These are phyloP conservation scores for Dictyostelium capitatum DNA, from an alignment of 78 protist species.

Conservation along the genomic window DNA sequence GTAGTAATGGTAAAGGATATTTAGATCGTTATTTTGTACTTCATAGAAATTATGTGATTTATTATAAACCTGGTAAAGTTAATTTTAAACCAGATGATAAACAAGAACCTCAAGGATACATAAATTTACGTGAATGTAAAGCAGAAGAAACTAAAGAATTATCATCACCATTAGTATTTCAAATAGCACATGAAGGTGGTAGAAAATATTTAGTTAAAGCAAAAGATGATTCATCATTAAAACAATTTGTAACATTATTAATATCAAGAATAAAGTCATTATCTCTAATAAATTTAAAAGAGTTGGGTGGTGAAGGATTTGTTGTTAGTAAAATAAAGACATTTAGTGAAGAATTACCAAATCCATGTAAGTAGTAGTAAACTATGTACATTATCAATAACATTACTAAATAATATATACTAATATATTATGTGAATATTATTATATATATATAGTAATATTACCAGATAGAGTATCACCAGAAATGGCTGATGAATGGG, in stretches of 20 bases:
- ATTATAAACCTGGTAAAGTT: conserved; percentile 64
- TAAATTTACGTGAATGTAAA: conserved; percentile 53
- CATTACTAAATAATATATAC: background rate
- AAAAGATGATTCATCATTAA: conserved; percentile 45
- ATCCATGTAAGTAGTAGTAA: conserved; percentile 19
- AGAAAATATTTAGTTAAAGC: conserved; percentile 33
- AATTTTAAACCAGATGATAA: conserved; percentile 52
- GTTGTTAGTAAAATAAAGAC: background rate
- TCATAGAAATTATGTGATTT: conserved; percentile 58
- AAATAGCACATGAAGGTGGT: conserved; percentile 42
- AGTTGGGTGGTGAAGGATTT: conserved; percentile 1
- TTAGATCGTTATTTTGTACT: conserved; percentile 67
- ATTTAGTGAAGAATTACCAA: conserved; percentile 22
- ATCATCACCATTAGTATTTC: conserved; percentile 37
- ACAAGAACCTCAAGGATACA: conserved; percentile 81
- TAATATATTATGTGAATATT: background rate
- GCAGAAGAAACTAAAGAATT: conserved; percentile 38
- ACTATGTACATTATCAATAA: background rate
- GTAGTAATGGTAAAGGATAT: conserved; percentile 77
- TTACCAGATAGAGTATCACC: conserved; percentile 79
- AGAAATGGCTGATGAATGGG: conserved; percentile 58
- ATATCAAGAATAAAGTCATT: conserved; percentile 30
- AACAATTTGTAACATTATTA: conserved; percentile 37
- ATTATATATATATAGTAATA: background rate
- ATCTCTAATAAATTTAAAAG: background rate